Evolutionary conservation across 805 yeast genomes (phyloP).

Genomic region (Metschnikowia anglica): DNA sequence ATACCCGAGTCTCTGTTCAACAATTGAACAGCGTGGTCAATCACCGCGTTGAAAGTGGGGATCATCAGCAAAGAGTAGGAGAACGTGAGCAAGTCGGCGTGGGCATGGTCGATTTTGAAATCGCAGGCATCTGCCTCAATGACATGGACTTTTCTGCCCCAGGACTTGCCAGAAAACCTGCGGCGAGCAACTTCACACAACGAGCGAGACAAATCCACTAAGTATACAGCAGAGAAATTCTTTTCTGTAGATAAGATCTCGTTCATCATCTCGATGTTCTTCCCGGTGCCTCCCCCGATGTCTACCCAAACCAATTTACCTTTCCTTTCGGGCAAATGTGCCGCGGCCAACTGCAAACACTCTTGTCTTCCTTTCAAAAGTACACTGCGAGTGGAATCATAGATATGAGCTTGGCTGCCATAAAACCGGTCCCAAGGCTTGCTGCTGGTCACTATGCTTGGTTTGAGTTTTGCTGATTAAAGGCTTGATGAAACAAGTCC

Average conservation of each 20-base stretch:
- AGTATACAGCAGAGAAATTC: slow-evolving; percentile 62
- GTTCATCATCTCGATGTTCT: slow-evolving; percentile 77
- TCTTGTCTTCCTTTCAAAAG: slow-evolving; percentile 70
- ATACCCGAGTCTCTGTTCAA: slow-evolving; percentile 58
- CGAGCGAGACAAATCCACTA: slow-evolving; percentile 76
- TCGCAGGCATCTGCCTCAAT: slow-evolving; percentile 74
- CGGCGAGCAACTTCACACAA: slow-evolving; percentile 68
- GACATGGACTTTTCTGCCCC: slow-evolving; percentile 59
- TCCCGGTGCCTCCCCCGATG: slow-evolving; percentile 86
- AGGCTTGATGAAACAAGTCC: slow-evolving; percentile 64
- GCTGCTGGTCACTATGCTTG: slow-evolving; percentile 41
- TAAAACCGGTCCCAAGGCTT: slow-evolving; percentile 68
- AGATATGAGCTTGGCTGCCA: slow-evolving; percentile 72
- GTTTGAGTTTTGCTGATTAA: slow-evolving; percentile 35
- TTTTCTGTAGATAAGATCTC: slow-evolving; percentile 44
- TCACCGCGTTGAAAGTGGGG: slow-evolving; percentile 75
- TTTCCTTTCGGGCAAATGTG: slow-evolving; percentile 48
- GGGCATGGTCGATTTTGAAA: slow-evolving; percentile 47
- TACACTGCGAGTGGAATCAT: slow-evolving; percentile 67
- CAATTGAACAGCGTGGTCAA: slow-evolving; percentile 60
- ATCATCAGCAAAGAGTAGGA: slow-evolving; percentile 85
- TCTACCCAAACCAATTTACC: slow-evolving; percentile 63
- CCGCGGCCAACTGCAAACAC: slow-evolving; percentile 56
- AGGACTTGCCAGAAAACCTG: slow-evolving; percentile 45
- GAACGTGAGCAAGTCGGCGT: slow-evolving; percentile 74